These are phyloP conservation scores for Chlorella sp. DNA, from an alignment of 139 green algal genomes.

Conservation along the genomic window DNA sequence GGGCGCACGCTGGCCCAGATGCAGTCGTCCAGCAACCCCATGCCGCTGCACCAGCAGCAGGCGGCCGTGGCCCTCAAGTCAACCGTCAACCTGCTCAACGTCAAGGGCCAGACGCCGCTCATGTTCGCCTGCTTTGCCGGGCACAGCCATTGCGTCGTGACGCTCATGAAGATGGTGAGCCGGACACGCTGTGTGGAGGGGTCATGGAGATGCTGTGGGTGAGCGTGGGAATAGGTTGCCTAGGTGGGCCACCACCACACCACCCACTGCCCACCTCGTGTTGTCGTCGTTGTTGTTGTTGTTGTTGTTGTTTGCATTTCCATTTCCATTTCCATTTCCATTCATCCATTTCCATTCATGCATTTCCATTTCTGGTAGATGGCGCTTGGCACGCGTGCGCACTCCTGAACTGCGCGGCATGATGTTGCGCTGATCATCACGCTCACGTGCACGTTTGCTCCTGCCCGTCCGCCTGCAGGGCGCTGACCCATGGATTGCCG, in stretches of 20 bases:
- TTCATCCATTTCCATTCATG: neutral
- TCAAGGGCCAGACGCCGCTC: constrained; percentile 14
- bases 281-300: neutral
- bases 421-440: neutral
- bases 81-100: neutral
- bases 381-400: no score
- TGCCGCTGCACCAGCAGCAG: no score
- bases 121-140: constrained; percentile 15
- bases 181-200: neutral
- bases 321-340: neutral
- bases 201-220: neutral
- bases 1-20: no score
- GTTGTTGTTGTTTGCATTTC: neutral
- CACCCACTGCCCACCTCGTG: neutral
- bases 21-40: no score
- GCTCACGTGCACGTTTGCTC: neutral
- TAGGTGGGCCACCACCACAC: neutral
- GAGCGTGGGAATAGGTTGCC: no score
- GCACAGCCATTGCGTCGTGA: constrained; percentile 1
- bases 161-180: constrained; percentile 10
- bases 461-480: constrained; percentile 12
- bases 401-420: no score
- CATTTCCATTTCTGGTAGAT: neutral
- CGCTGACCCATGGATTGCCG: constrained; percentile 23
- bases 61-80: no score